phyloP scores from a whole-genome alignment of 495 filamentous ascomycete genomes.

The Hyaloscypha bicolor region DNA sequence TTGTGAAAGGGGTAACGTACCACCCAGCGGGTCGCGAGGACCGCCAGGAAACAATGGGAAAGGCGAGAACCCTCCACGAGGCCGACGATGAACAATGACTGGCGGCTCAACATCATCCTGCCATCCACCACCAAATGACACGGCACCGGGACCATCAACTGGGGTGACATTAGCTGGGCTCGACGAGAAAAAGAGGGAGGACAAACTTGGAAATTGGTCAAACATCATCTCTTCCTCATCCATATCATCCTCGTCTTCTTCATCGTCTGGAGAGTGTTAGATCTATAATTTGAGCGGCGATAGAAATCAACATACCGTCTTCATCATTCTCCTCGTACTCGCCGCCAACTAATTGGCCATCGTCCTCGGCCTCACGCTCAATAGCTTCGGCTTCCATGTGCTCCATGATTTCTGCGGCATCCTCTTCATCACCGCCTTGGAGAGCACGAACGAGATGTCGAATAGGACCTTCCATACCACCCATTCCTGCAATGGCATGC shows the following conservation, averaged over 20 bases:
- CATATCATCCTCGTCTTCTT: conserved; percentile 74
- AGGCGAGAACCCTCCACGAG: conserved; percentile 22
- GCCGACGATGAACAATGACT: conserved; percentile 34
- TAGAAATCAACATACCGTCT: conserved; percentile 49
- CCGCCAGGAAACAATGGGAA: conserved; percentile 46
- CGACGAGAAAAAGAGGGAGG: conserved; percentile 9
- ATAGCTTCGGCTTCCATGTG: conserved; percentile 62
- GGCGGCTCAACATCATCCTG: conserved; percentile 41
- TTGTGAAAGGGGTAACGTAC: conserved; percentile 36
- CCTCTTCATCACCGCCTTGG: conserved; percentile 36
- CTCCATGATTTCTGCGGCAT: conserved; percentile 50
- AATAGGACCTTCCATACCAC: conserved; percentile 37
- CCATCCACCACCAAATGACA: conserved; percentile 27
- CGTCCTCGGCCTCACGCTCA: conserved; percentile 56
- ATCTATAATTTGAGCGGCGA: conserved; percentile 12
- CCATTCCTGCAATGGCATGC: conserved; percentile 24
- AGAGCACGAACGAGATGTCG: conserved; percentile 43
- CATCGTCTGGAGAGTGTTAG: conserved; percentile 47
- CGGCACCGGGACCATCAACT: conserved; percentile 27
- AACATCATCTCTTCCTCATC: conserved; percentile 67
- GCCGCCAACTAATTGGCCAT: conserved; percentile 38
- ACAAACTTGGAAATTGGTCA: conserved; percentile 67
- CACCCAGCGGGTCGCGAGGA: conserved; percentile 45
- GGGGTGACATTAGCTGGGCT: conserved; percentile 6
- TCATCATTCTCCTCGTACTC: conserved; percentile 68